phyloP scores from a whole-genome alignment of 202 grass and related monocot genomes.

The Saccharum hybrid region DNA sequence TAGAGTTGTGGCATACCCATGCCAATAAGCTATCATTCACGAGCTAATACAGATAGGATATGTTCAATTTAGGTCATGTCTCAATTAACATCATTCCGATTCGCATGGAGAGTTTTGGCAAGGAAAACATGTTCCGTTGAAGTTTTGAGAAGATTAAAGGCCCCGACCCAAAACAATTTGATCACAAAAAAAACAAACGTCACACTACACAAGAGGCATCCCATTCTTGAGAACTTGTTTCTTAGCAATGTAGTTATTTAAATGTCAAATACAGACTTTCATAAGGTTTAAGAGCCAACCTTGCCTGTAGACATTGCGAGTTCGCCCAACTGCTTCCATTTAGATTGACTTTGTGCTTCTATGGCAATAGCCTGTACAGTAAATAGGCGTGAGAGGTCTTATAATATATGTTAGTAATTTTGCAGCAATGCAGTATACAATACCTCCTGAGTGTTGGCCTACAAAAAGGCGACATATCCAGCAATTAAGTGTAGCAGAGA shows the following conservation, averaged over 20 bases:
- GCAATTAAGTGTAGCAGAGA: too few relatives aligned
- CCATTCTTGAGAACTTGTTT: conserved; percentile 1
- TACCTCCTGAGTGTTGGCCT: too few relatives aligned
- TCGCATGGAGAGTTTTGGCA: neutral
- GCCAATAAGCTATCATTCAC: conserved; percentile 26
- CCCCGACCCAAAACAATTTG: conserved; percentile 6
- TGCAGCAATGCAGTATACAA: conserved; percentile 24
- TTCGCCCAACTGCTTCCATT: conserved; percentile 97
- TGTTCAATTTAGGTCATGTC: conserved; percentile 11
- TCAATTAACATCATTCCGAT: conserved; percentile 10
- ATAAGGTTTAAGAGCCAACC: conserved; percentile 55
- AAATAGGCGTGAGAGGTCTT: conserved; percentile 19
- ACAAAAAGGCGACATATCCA: too few relatives aligned
- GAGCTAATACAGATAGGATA: conserved; percentile 26
- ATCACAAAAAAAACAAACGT: neutral
- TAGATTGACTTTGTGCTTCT: conserved; percentile 93
- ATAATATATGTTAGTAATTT: conserved; percentile 20
- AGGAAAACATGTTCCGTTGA: neutral
- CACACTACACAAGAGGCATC: neutral
- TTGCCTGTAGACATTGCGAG: conserved; percentile 93
- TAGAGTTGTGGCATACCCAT: conserved; percentile 43
- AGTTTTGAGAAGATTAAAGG: conserved; percentile 23
- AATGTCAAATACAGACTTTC: neutral
- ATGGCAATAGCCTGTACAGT: conserved; percentile 70
- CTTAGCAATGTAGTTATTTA: neutral